These are phyloP conservation scores for Arachnopeziza araneosa DNA, from an alignment of 2,329 filamentous ascomycete genomes.

Conservation along the genomic window DNA sequence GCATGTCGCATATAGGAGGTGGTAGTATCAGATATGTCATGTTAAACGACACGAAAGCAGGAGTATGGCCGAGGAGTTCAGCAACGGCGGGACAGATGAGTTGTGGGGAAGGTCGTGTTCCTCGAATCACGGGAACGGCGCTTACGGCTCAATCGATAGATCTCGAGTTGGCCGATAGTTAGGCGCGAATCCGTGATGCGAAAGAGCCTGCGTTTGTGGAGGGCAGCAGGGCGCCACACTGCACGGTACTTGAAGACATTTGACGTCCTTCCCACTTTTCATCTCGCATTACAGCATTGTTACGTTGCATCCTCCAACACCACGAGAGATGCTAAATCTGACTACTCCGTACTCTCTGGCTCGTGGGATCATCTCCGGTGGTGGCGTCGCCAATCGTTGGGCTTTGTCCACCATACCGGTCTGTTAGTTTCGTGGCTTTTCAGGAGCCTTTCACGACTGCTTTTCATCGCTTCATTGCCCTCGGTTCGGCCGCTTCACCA, in stretches of 20 bases:
- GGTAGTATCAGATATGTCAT: background rate
- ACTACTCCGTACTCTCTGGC: background rate
- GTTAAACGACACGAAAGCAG: background rate
- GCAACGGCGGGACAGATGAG: background rate
- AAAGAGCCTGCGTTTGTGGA: background rate
- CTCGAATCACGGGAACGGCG: background rate
- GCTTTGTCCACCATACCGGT: background rate
- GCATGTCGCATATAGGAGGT: background rate
- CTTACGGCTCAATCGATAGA: background rate
- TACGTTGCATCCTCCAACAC: too few relatives aligned
- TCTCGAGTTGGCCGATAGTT: background rate
- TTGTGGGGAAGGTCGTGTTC: background rate
- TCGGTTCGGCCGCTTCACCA: background rate
- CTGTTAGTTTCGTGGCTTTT: background rate
- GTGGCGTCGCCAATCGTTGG: too few relatives aligned
- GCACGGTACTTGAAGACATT: too few relatives aligned
- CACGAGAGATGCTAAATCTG: background rate
- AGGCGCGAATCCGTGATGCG: background rate
- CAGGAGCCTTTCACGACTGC: background rate
- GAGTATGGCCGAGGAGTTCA: background rate
- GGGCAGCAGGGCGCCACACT: too few relatives aligned
- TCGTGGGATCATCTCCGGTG: background rate
- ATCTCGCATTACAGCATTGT: too few relatives aligned
- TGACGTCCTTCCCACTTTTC: too few relatives aligned
- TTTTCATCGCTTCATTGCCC: background rate